A percentile compares a stretch with the other conserved stretches of the same genome.
phyloP scores from a whole-genome alignment of 2,329 filamentous ascomycete species.

The Tolypocladium capitatum region DNA sequence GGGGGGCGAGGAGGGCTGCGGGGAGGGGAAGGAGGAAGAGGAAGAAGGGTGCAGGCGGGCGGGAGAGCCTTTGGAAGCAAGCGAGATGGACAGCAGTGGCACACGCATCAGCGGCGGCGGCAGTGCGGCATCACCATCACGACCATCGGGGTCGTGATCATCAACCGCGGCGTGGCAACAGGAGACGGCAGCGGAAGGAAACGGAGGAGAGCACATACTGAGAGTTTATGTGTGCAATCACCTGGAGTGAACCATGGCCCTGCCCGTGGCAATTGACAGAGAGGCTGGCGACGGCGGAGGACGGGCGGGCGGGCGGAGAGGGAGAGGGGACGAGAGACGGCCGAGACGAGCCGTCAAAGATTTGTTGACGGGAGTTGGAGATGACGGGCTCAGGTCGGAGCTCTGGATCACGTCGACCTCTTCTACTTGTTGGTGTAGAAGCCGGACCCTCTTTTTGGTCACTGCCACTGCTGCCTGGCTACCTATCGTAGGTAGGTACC shows the following conservation, averaged over 20 bases:
- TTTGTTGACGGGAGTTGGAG: background rate
- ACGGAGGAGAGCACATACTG: constrained; percentile 8
- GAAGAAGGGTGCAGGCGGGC: background rate
- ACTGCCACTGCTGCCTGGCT: background rate
- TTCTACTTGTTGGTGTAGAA: background rate
- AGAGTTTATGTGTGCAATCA: constrained; percentile 14
- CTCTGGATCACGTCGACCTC: constrained; percentile 1
- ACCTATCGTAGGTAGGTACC: no score
- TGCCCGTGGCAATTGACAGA: constrained; percentile 21
- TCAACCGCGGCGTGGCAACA: constrained; percentile 1
- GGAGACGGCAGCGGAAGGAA: constrained; percentile 4
- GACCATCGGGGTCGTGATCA: background rate
- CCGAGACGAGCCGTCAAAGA: background rate
- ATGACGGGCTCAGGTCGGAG: background rate
- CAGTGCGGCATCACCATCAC: background rate
- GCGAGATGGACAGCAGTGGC: background rate
- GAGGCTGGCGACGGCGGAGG: constrained; percentile 1
- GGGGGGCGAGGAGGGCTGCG: constrained; percentile 2
- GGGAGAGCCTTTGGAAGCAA: background rate
- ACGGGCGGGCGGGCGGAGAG: background rate
- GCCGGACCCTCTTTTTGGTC: constrained; percentile 1
- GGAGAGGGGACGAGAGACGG: background rate
- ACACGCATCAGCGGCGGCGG: background rate
- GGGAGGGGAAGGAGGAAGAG: background rate
- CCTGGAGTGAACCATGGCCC: constrained; percentile 25